A percentile compares a stretch with the other conserved stretches of the same genome.
Conservation (phyloP, 805 yeast species). For the Candida chilensis region DNA sequence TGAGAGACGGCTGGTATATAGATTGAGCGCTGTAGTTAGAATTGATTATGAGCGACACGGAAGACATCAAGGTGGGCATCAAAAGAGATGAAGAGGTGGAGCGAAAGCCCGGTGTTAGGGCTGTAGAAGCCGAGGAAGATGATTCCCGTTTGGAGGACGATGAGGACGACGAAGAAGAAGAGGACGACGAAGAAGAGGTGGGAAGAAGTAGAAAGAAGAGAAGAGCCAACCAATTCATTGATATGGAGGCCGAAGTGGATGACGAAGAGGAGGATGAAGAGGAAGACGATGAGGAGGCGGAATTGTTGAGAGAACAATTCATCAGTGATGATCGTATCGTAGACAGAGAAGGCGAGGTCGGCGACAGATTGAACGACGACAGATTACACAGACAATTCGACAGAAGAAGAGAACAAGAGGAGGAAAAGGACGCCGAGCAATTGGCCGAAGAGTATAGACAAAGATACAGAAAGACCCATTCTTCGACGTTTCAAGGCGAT, state of each 20-base stretch:
- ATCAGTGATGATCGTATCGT: slow-evolving; percentile 68
- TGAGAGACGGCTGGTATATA: no score
- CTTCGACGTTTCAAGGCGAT: slow-evolving; percentile 71
- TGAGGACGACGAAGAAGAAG: slow-evolving; percentile 6
- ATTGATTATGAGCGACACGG: no score
- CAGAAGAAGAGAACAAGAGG: slow-evolving; percentile 74
- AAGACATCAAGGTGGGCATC: no score
- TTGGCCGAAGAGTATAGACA: slow-evolving; percentile 89
- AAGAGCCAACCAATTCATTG: slow-evolving; percentile 76
- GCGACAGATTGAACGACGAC: slow-evolving; percentile 43
- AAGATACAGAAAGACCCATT: slow-evolving; percentile 80
- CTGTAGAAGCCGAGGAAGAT: slow-evolving; percentile 1
- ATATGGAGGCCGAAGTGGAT: slow-evolving; percentile 98
- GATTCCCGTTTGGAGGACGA: slow-evolving; percentile 1
- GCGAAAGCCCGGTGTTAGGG: background rate
- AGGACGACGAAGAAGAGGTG: slow-evolving; percentile 27
- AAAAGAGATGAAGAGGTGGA: no score
- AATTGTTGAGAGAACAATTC: slow-evolving; percentile 73
- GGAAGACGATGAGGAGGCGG: slow-evolving; percentile 94
- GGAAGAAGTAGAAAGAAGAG: slow-evolving; percentile 37
- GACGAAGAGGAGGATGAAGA: slow-evolving; percentile 93
- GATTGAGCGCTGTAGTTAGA: no score
- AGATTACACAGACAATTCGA: slow-evolving; percentile 88
- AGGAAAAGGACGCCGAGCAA: slow-evolving; percentile 91
- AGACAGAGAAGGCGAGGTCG: slow-evolving; percentile 42